A percentile compares a stretch with the other conserved stretches of the same genome.
Conservation (phyloP, 306 rosid species). For the Castanospermum australe region DNA sequence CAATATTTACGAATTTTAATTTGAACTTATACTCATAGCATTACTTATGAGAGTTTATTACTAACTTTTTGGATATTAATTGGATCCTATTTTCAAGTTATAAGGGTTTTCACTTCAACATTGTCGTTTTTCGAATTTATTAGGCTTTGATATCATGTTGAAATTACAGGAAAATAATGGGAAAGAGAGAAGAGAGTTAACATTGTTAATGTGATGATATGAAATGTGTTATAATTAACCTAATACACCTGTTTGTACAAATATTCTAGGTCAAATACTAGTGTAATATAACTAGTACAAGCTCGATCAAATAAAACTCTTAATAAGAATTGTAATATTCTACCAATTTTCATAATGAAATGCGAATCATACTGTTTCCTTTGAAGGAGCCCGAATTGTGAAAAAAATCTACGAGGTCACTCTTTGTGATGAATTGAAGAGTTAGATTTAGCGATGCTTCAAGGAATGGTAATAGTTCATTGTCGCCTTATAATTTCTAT, state of each 20-base stretch:
- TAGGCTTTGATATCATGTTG: too few relatives aligned
- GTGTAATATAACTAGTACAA: too few relatives aligned
- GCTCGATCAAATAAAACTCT: too few relatives aligned
- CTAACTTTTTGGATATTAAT: neutral
- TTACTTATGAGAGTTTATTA: neutral
- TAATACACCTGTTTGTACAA: too few relatives aligned
- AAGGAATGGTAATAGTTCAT: neutral
- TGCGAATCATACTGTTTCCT: neutral
- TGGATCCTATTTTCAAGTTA: slow-evolving; percentile 48
- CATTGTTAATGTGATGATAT: too few relatives aligned
- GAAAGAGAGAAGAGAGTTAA: too few relatives aligned
- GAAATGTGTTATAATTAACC: too few relatives aligned
- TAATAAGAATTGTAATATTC: too few relatives aligned
- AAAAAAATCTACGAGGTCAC: slow-evolving; percentile 3
- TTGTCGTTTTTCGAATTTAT: too few relatives aligned
- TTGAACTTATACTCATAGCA: neutral
- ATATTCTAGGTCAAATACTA: too few relatives aligned
- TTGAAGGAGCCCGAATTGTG: neutral
- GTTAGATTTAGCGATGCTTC: slow-evolving; percentile 25
- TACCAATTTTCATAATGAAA: neutral
- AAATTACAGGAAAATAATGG: too few relatives aligned
- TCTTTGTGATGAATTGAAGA: slow-evolving; percentile 29
- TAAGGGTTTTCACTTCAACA: too few relatives aligned
- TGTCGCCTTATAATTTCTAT: neutral
- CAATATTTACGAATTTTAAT: neutral